These are phyloP conservation scores for Eugenia klotzschiana DNA, from an alignment of 441 rosid genomes.

Conservation along the genomic window DNA sequence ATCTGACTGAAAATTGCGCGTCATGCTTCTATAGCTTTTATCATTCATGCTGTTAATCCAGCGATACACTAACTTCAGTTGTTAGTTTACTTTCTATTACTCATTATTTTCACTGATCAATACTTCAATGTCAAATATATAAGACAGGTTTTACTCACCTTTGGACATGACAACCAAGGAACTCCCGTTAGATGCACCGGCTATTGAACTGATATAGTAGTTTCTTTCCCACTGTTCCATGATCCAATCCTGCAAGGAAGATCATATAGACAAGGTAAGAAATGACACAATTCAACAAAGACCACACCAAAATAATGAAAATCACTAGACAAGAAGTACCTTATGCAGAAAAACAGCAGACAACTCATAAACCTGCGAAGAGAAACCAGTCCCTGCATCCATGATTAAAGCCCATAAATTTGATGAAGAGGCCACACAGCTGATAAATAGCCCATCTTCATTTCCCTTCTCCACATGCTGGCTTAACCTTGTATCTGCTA, in stretches of 20 bases:
- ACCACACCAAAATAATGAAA: background rate
- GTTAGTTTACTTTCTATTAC: background rate
- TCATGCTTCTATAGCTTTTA: background rate
- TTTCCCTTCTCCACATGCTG: slow-evolving; percentile 43
- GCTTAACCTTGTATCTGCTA: slow-evolving; percentile 25
- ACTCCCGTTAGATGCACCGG: slow-evolving; percentile 33
- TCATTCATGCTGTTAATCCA: background rate
- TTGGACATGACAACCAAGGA: slow-evolving; percentile 52
- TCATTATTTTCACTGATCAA: background rate
- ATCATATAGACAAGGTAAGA: background rate
- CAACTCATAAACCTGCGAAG: slow-evolving; percentile 39
- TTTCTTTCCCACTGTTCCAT: slow-evolving; percentile 58
- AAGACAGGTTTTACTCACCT: slow-evolving; percentile 12
- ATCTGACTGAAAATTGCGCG: background rate
- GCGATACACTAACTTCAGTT: background rate
- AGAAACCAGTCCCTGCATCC: slow-evolving; percentile 50
- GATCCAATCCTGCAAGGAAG: slow-evolving; percentile 16
- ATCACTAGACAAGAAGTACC: slow-evolving; percentile 2
- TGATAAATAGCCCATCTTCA: slow-evolving; percentile 38
- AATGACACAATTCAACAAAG: background rate
- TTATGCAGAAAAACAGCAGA: slow-evolving; percentile 24
- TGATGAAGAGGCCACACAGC: slow-evolving; percentile 34
- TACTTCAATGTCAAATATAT: background rate
- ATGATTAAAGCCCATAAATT: slow-evolving; percentile 51
- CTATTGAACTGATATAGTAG: slow-evolving; percentile 43